These are phyloP conservation scores for Tagetes patula DNA, from an alignment of 129 eudicot species.

Conservation along the genomic window DNA sequence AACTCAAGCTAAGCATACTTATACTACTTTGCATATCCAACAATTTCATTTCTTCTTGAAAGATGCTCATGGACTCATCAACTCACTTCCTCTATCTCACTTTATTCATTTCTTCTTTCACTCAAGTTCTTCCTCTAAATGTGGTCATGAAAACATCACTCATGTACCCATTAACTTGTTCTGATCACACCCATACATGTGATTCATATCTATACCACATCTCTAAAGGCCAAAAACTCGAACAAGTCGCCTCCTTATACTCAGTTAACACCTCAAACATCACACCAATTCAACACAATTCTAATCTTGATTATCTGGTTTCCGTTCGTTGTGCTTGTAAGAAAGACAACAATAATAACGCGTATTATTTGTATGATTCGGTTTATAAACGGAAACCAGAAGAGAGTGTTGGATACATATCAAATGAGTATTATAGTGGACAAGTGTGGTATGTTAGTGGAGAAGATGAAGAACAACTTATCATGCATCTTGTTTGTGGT, in stretches of 20 bases:
- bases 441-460: slow-evolving; percentile 35
- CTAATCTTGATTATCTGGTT: slow-evolving; percentile 33
- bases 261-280: slow-evolving; percentile 40
- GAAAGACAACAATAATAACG: slow-evolving; percentile 20
- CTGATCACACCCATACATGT: slow-evolving; percentile 34
- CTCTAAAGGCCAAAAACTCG: slow-evolving; percentile 32
- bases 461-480: slow-evolving; percentile 25
- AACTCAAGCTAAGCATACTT: slow-evolving; percentile 25
- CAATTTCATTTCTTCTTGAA: slow-evolving; percentile 25
- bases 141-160: slow-evolving; percentile 33
- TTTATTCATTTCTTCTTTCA: slow-evolving; percentile 28
- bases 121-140: slow-evolving; percentile 32
- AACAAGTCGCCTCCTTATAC: slow-evolving; percentile 38
- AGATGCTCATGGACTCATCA: slow-evolving; percentile 36
- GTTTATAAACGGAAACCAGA: slow-evolving; percentile 32
- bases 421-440: slow-evolving; percentile 38
- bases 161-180: slow-evolving; percentile 43
- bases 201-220: slow-evolving; percentile 45
- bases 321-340: slow-evolving; percentile 38
- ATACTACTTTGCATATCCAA: slow-evolving; percentile 26
- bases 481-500: slow-evolving; percentile 35
- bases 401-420: slow-evolving; percentile 29
- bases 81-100: slow-evolving; percentile 23
- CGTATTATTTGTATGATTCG: slow-evolving; percentile 32
- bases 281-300: slow-evolving; percentile 33